Percentiles rank a stretch among this genome's conserved stretches.
These are phyloP conservation scores for Ophiostoma sp. DNA, from an alignment of 2,329 filamentous ascomycete species.

Conservation along the genomic window DNA sequence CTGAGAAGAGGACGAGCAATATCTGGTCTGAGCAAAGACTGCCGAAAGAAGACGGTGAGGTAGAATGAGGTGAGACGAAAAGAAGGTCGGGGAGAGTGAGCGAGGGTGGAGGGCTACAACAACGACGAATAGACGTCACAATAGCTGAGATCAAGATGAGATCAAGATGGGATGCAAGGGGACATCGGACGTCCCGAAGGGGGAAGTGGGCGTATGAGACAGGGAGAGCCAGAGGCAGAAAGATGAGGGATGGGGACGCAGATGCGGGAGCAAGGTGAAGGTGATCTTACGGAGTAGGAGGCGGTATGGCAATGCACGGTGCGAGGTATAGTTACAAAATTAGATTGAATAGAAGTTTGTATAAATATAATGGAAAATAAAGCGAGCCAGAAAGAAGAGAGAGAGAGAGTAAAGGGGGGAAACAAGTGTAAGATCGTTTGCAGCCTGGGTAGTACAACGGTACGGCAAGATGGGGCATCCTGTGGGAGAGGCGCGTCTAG, in stretches of 20 bases:
- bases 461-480: slow-evolving; percentile 8
- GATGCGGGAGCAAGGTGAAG: not conserved
- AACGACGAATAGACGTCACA: not conserved
- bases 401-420: not conserved
- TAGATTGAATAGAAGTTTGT: not conserved
- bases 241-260: slow-evolving; percentile 1
- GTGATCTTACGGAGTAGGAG: not conserved
- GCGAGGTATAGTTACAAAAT: not conserved
- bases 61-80: not conserved
- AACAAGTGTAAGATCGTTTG: not conserved
- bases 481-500: slow-evolving; percentile 12
- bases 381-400: not conserved
- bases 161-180: slow-evolving; percentile 6
- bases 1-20: not conserved
- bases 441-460: slow-evolving; percentile 6
- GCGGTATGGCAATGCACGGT: not conserved
- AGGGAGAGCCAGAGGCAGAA: not conserved
- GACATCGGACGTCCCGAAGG: slow-evolving; percentile 11
- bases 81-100: not conserved
- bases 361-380: not conserved
- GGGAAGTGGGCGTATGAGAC: slow-evolving; percentile 3
- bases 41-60: not conserved
- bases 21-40: not conserved
- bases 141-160: slow-evolving; percentile 10
- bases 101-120: not conserved